Percentiles rank a stretch among this genome's conserved stretches.
phyloP scores from a whole-genome alignment of 495 filamentous ascomycete species.

The Podospora didyma region DNA sequence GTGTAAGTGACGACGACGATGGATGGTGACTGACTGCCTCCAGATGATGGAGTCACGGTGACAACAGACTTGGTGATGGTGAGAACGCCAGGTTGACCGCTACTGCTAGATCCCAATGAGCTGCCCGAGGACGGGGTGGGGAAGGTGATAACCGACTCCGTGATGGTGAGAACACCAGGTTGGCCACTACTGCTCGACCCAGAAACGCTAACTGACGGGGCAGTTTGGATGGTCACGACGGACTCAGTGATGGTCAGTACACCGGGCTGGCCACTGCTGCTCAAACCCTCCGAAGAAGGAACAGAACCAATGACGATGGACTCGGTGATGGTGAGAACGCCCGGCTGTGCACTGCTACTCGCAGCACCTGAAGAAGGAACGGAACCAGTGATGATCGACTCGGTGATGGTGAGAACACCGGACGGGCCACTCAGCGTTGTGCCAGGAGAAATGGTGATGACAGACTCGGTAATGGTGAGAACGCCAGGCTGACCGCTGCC shows the following conservation, averaged over 20 bases:
- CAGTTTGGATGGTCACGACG: background rate
- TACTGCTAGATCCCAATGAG: background rate
- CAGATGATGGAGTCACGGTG: background rate
- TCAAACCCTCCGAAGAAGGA: background rate
- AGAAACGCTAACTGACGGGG: background rate
- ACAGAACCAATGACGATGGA: background rate
- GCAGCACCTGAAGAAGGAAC: background rate
- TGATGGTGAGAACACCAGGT: background rate
- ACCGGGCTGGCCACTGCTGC: background rate
- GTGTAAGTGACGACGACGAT: slow-evolving; percentile 22
- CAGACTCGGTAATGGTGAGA: slow-evolving; percentile 2
- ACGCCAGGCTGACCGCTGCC: slow-evolving; percentile 1
- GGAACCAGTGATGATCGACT: too few species aligned
- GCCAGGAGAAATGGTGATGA: background rate
- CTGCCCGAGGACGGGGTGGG: background rate
- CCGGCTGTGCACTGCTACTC: background rate
- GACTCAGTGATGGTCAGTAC: background rate
- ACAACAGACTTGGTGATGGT: slow-evolving; percentile 1
- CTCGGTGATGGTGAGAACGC: background rate
- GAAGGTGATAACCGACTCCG: background rate
- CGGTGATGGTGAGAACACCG: slow-evolving; percentile 6
- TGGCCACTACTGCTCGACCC: background rate
- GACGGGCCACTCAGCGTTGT: background rate
- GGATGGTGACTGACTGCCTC: background rate
- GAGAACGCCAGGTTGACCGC: background rate